Conservation (phyloP, 352 stramenopile genomes). For the Blastocystis sp. region DNA sequence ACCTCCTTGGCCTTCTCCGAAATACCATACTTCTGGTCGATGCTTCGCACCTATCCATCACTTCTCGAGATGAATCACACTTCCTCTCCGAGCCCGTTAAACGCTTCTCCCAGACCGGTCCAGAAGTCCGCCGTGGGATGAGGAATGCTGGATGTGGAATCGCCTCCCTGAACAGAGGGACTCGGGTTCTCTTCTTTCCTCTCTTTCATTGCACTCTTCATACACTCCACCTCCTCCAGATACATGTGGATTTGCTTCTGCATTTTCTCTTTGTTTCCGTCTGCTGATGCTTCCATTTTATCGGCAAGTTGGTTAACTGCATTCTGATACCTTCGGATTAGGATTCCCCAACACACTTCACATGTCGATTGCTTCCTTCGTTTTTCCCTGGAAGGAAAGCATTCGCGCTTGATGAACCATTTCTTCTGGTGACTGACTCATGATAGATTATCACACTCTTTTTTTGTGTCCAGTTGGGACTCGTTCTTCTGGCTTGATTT, state of each 20-base stretch:
- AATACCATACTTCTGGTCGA: not conserved
- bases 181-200: no score
- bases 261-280: not conserved
- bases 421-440: not conserved
- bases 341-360: not conserved
- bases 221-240: not conserved
- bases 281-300: not conserved
- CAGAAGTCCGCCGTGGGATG: not conserved
- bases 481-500: not conserved
- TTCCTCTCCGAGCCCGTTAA: not conserved
- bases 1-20: not conserved
- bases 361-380: not conserved
- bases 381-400: not conserved
- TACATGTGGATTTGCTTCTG: not conserved
- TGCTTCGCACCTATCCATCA: not conserved
- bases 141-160: not conserved
- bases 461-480: not conserved
- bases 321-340: not conserved
- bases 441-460: not conserved
- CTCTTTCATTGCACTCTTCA: not conserved
- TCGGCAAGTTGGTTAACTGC: not conserved
- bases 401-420: not conserved
- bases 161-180: not conserved
- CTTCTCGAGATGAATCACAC: not conserved
- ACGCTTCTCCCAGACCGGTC: not conserved